Base-by-base conservation (phyloP, 2,329 filamentous ascomycete species). In the Talaromyces pinophilus region DNA sequence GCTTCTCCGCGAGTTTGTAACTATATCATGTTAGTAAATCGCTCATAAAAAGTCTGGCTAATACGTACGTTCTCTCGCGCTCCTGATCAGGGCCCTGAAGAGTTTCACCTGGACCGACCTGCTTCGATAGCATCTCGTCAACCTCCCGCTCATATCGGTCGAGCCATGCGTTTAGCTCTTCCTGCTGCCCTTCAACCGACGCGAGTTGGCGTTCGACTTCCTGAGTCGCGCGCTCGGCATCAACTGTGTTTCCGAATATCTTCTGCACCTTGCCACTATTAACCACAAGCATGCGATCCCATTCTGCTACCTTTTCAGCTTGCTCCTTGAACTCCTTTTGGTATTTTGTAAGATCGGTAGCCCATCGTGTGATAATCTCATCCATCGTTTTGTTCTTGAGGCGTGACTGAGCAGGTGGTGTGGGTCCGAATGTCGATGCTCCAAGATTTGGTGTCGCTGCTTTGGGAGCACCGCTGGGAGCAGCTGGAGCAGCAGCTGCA, bases 331-430 rank as follows among this genome's bases (percentile, higher is more conserved):
- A 99, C 67, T 96, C 92, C 77, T 97, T 96, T 75, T 98, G 94
- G 75, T 99, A 97, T 75, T 96, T 96, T 63, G 93, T 91, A 60
- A 99, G 83, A 75, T 98, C 95, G 0, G 93, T 92, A 1, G 95
- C 95, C 95, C 95, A 99, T 38, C 93, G 89, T 3, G 92, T 97
- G 70, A 99, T 93, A 70, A 99, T 97, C 77, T 99, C 95, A 75
- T 99, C 95, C 91, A 99, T 97, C 0, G 94, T 97, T 82, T 97
- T 98, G 80, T 97, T 97, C 83, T 97, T 97, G 44, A 99, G 84
- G 33, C 95, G 90, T 3, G 94, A 95, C 73, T 96, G 88, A 1
- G 84, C 81, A 66, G 93, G 90, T 17, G 95, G 94, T 2, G 89
- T 83, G 1, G 93, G 92, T 0, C 93, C 93, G 40, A 87, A 84